Conservation (phyloP, 805 yeast species). For the Ogataea pignaliae region DNA sequence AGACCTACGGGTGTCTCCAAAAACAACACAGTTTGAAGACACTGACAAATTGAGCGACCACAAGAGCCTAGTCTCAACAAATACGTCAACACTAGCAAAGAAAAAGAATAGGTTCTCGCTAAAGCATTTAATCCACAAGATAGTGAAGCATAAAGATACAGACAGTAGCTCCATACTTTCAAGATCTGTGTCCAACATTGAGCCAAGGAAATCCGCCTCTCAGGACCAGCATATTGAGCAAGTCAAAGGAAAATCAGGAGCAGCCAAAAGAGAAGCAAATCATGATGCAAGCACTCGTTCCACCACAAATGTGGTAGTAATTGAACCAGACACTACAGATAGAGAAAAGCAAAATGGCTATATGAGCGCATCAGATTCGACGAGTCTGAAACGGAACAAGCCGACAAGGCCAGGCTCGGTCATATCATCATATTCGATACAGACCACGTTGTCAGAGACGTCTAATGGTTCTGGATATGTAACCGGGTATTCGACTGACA, state of each 20-base stretch:
- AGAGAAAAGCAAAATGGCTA: background rate
- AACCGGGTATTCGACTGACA: slow-evolving; percentile 34
- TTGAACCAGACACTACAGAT: slow-evolving; percentile 8
- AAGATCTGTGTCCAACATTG: no score
- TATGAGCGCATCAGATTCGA: slow-evolving; percentile 1
- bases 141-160: slow-evolving; percentile 5
- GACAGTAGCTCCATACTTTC: background rate
- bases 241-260: background rate
- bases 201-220: no score
- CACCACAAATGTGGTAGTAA: slow-evolving; percentile 15
- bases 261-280: background rate
- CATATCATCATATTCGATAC: slow-evolving; percentile 45
- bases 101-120: slow-evolving; percentile 10
- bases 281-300: slow-evolving; percentile 3
- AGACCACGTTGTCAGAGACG: slow-evolving; percentile 48
- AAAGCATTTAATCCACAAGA: slow-evolving; percentile 7
- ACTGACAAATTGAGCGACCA: no score
- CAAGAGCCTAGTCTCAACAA: background rate
- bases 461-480: slow-evolving; percentile 40
- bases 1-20: no score
- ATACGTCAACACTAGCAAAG: background rate
- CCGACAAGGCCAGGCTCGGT: slow-evolving; percentile 46
- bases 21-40: no score
- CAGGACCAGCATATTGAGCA: background rate
- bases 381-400: slow-evolving; percentile 14